A percentile compares a stretch with the other conserved stretches of the same genome.
These are phyloP conservation scores for Moniliella sp. DNA, from an alignment of 1,284 basidiomycete species.

Conservation along the genomic window DNA sequence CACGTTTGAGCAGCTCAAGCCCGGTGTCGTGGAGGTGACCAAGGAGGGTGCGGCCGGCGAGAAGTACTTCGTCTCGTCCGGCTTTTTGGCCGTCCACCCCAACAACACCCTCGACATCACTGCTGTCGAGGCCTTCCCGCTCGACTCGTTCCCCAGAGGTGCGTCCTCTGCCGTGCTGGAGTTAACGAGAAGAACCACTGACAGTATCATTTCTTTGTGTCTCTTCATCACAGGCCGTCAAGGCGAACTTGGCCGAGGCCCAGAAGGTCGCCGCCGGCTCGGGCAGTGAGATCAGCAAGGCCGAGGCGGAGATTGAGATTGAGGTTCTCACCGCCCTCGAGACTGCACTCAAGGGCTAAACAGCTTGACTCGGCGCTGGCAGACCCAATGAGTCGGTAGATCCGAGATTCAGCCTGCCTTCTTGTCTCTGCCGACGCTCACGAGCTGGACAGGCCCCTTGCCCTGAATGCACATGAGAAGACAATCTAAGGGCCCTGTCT, in stretches of 20 bases:
- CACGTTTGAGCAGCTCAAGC: conserved; percentile 28
- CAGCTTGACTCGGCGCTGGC: no score
- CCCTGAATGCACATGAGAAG: no score
- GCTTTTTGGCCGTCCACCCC: conserved; percentile 90
- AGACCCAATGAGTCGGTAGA: no score
- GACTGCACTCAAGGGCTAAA: conserved; percentile 49
- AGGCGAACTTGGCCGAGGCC: conserved; percentile 70
- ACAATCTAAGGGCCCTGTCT: no score
- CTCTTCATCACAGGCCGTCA: conserved; percentile 50
- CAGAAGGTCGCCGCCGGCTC: conserved; percentile 57
- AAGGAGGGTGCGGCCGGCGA: conserved; percentile 20
- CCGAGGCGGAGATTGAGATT: conserved; percentile 78
- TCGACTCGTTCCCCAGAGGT: conserved; percentile 76
- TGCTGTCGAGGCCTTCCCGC: conserved; percentile 75
- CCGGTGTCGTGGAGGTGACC: conserved; percentile 30
- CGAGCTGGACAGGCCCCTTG: no score
- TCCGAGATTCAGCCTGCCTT: no score
- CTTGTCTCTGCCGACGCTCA: no score
- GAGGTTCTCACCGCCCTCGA: conserved; percentile 90
- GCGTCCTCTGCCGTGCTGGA: conserved; percentile 11
- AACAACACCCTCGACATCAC: conserved; percentile 93
- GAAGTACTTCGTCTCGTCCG: conserved; percentile 52
- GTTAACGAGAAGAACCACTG: no score
- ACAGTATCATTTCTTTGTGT: no score
- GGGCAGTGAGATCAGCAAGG: conserved; percentile 76